Percentiles rank a stretch among this genome's conserved stretches.
Evolutionary conservation across 768 basidiomycete genomes (phyloP).

Genomic region (Polyporus arcularius): DNA sequence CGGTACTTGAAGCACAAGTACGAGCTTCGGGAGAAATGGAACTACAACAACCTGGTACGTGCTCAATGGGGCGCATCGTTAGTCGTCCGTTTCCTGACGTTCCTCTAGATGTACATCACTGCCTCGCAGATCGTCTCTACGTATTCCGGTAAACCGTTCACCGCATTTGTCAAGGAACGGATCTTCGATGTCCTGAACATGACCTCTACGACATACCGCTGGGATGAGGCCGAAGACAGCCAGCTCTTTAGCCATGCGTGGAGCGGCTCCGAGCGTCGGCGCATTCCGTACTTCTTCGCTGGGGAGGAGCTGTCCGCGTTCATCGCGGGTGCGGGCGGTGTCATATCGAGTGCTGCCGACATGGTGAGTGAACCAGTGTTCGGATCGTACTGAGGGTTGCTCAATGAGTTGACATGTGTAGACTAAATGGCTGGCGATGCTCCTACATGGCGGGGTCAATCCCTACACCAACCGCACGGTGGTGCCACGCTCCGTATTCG

Average conservation of each 20-base stretch:
- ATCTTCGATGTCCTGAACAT: slow-evolving; percentile 45
- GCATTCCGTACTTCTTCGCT: slow-evolving; percentile 35
- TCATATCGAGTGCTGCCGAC: slow-evolving; percentile 44
- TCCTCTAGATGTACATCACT: slow-evolving; percentile 40
- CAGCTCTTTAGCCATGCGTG: slow-evolving; percentile 38
- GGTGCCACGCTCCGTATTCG: slow-evolving; percentile 34
- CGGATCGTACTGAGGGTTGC: background rate
- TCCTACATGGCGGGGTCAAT: slow-evolving; percentile 38
- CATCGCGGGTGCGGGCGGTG: slow-evolving; percentile 43
- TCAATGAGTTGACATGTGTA: slow-evolving; percentile 15
- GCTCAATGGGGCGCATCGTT: background rate
- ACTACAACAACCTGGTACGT: slow-evolving; percentile 41
- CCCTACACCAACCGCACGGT: slow-evolving; percentile 32
- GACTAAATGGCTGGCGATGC: slow-evolving; percentile 41
- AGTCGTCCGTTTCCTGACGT: background rate
- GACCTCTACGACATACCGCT: slow-evolving; percentile 41
- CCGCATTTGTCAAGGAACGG: slow-evolving; percentile 42
- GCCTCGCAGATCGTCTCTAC: slow-evolving; percentile 35
- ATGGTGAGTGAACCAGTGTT: slow-evolving; percentile 35
- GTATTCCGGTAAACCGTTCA: slow-evolving; percentile 36
- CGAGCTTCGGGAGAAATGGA: slow-evolving; percentile 39
- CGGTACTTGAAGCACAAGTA: slow-evolving; percentile 32
- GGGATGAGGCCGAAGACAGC: slow-evolving; percentile 31
- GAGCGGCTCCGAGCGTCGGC: slow-evolving; percentile 30
- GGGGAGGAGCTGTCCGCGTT: slow-evolving; percentile 25